Evolutionary conservation across 257 asterid genomes (phyloP).

Genomic region (Lantana camara): DNA sequence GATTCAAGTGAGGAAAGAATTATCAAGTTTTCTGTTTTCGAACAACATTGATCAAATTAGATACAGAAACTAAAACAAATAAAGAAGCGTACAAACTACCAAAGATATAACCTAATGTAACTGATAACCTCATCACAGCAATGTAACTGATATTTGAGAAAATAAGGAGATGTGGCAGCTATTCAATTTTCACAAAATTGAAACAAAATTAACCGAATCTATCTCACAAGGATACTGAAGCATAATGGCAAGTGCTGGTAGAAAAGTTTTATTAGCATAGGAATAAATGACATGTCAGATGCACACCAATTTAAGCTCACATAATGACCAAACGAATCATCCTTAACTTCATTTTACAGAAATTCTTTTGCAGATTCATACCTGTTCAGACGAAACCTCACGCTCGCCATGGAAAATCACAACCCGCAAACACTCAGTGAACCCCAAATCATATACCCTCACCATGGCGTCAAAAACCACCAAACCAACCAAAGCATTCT

Average conservation of each 20-base stretch:
- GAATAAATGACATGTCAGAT: constrained; percentile 4
- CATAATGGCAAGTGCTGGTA: constrained; percentile 1
- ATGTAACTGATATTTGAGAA: constrained; percentile 13
- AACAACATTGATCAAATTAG: background rate
- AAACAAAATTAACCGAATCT: constrained; percentile 8
- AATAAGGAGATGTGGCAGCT: constrained; percentile 8
- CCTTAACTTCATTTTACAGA: constrained; percentile 25
- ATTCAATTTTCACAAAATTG: constrained; percentile 20
- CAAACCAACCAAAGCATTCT: constrained; percentile 81
- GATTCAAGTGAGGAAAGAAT: constrained; percentile 14
- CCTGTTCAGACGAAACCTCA: constrained; percentile 76
- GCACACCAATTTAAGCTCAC: constrained; percentile 21
- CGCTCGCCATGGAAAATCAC: constrained; percentile 84
- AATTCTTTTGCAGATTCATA: constrained; percentile 30
- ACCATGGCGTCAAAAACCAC: constrained; percentile 91
- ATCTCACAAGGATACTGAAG: constrained; percentile 5
- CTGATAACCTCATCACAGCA: constrained; percentile 13
- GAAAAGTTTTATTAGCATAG: background rate
- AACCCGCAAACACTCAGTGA: constrained; percentile 62
- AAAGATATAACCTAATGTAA: background rate
- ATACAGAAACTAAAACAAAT: constrained; percentile 14
- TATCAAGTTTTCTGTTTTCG: background rate
- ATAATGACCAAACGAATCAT: constrained; percentile 20
- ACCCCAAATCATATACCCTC: constrained; percentile 86
- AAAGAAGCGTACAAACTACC: background rate